Base-by-base conservation (phyloP, 768 basidiomycete species). In the Sarcodon aspratus region DNA sequence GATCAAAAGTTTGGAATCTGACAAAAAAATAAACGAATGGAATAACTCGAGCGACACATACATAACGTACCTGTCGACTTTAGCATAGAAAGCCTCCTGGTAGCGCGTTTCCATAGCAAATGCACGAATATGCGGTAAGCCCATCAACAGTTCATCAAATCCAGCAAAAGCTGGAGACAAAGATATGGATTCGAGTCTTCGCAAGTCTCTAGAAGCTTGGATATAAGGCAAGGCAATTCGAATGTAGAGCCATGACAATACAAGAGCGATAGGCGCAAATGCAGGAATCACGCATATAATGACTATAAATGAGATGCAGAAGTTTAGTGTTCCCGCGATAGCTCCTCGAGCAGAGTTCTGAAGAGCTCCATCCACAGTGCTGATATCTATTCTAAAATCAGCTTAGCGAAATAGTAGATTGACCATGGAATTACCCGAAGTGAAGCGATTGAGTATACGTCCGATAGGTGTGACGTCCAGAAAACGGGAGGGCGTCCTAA, bases 381-480 rank as follows among this genome's bases (percentile, higher is more conserved):
- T 80, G 57, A 90, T 81, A 55, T 90, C 85, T 42, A 27, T 1
- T 1, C 7, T 76, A 73, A 11, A 9, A 9, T 31, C 45, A 46
- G 33, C 18, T 21, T n/a, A 46, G 7, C 7, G 15, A 46, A 9
- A 46, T 6, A 15, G 15, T 17, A n/a, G n/a, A 33, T 15, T 15
- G 3, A n/a, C 3, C 9, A 21, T n/a, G 17, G 2, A 9, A 17
- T 9, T 15, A 34, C 45, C 18, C 10, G 58, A 45, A 9, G 82
- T 84, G 58, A 91, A 85, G 13, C 90, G 75, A 57, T 90, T 89
- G 36, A 86, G 70, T 54, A 91, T 84, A 7, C 85, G 69, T 9
- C 88, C 88, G 36, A 83, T 78, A 1, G 85, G 85, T 3, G 82
- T 86, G 36, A 74, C 68, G 56, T 86, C 85, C 62, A 84, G 86